A percentile compares a stretch with the other conserved stretches of the same genome.
These are phyloP conservation scores for Diaporthe citrichinensis DNA, from an alignment of 2,329 filamentous ascomycete species.

Conservation along the genomic window DNA sequence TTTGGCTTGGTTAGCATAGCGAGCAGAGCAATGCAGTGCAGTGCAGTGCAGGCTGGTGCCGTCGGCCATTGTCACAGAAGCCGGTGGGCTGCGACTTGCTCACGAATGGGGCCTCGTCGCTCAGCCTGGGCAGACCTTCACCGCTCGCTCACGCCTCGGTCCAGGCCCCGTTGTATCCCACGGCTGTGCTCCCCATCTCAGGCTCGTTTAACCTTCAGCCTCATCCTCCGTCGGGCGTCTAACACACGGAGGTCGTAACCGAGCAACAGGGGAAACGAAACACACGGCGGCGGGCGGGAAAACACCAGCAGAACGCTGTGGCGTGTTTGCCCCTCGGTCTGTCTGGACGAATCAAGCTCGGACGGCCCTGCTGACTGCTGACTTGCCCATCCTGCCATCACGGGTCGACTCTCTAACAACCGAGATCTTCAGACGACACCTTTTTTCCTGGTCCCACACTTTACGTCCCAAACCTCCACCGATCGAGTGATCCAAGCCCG, in stretches of 20 bases:
- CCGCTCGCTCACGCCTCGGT: slow-evolving; percentile 22
- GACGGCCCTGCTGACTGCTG: slow-evolving; percentile 23
- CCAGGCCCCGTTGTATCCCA: slow-evolving; percentile 33
- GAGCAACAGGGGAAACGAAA: slow-evolving; percentile 37
- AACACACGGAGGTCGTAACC: slow-evolving; percentile 28
- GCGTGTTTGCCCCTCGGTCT: slow-evolving; percentile 35
- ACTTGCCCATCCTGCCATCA: slow-evolving; percentile 6
- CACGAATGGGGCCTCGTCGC: slow-evolving; percentile 3
- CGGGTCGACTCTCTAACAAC: slow-evolving; percentile 32
- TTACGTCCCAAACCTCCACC: slow-evolving; percentile 19
- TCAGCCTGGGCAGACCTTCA: slow-evolving; percentile 5
- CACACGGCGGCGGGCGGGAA: slow-evolving; percentile 33
- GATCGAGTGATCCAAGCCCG: slow-evolving; percentile 4
- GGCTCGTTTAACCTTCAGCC: slow-evolving; percentile 36
- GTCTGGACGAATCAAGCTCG: slow-evolving; percentile 5
- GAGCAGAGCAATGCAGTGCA: neutral
- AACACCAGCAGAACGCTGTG: slow-evolving; percentile 6
- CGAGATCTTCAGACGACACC: slow-evolving; percentile 31
- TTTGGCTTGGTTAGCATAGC: neutral
- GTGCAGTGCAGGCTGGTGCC: neutral
- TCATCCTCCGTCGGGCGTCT: slow-evolving; percentile 30
- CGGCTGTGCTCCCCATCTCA: slow-evolving; percentile 32
- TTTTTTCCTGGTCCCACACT: neutral
- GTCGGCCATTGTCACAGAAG: neutral
- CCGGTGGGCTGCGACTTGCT: neutral